Conservation (phyloP, 495 filamentous ascomycete genomes). For the Halenospora varia region DNA sequence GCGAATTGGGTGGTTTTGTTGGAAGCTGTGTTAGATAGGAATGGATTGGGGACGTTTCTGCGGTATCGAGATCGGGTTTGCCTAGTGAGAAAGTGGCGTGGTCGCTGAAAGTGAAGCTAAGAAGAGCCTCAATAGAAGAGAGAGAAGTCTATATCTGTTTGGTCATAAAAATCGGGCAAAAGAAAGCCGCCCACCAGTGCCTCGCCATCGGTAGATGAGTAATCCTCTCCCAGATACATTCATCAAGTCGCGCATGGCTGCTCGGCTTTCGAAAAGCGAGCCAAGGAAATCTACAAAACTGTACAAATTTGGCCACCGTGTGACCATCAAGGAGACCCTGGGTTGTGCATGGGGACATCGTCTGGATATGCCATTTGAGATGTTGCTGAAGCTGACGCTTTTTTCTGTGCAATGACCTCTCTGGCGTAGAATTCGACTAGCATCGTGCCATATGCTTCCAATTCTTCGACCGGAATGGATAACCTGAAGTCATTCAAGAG, state of each 20-base stretch:
- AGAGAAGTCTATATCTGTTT: not conserved
- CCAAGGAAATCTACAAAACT: not conserved
- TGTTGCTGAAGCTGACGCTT: constrained; percentile 8
- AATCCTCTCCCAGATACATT: not conserved
- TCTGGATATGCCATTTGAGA: constrained; percentile 22
- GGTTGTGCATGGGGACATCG: constrained; percentile 10
- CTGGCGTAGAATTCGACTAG: constrained; percentile 96
- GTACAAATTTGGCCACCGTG: not conserved
- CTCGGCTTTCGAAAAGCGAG: not conserved
- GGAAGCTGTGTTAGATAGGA: not conserved
- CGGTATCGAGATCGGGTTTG: not conserved
- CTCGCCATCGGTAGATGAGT: not conserved
- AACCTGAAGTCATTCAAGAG: constrained; percentile 96
- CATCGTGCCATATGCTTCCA: constrained; percentile 98
- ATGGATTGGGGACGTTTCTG: not conserved
- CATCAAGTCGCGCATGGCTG: not conserved
- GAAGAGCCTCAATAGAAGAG: not conserved
- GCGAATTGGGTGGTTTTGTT: not conserved
- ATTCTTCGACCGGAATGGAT: constrained; percentile 87
- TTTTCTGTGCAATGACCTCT: constrained; percentile 69
- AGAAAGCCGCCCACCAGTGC: not conserved
- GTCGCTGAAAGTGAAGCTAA: not conserved
- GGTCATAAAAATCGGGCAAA: not conserved
- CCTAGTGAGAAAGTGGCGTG: not conserved
- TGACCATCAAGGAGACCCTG: constrained; percentile 9